Evolutionary conservation across 2,329 filamentous ascomycete genomes (phyloP).

Genomic region (Pseudophaeomoniella oleicola): DNA sequence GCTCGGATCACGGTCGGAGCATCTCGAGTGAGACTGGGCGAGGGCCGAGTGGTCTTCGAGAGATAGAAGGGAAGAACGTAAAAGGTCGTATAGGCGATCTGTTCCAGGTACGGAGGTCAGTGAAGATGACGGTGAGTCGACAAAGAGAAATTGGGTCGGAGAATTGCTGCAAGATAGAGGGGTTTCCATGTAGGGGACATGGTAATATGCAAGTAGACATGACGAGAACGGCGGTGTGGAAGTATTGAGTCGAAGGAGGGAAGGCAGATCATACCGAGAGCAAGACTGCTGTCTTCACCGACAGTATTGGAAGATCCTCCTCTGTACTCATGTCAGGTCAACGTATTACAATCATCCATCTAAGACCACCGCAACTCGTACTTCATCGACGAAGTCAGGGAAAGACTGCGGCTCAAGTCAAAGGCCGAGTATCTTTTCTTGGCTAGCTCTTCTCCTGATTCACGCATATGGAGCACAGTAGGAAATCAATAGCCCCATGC

Average conservation of each 20-base stretch:
- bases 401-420: no score
- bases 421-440: no score
- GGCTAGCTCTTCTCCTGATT: no score
- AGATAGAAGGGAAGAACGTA: conserved; percentile 90
- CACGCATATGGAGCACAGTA: no score
- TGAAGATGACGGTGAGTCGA: no score
- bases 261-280: conserved; percentile 21
- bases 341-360: conserved; percentile 1
- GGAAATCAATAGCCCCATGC: no score
- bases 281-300: conserved; percentile 19
- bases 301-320: conserved; percentile 19
- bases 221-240: no score
- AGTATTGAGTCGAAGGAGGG: not conserved
- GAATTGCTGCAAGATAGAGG: no score
- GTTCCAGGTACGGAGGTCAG: no score
- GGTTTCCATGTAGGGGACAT: conserved; percentile 2
- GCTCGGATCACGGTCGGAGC: conserved; percentile 78
- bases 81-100: conserved; percentile 66
- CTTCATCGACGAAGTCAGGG: no score
- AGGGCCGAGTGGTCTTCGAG: conserved; percentile 64
- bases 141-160: no score
- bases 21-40: conserved; percentile 65
- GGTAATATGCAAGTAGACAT: not conserved
- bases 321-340: conserved; percentile 12
- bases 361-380: no score